Percentiles rank a stretch among this genome's conserved stretches.
Conservation (phyloP, 2,329 filamentous ascomycete genomes). For the Talaromyces albobiverticillius region DNA sequence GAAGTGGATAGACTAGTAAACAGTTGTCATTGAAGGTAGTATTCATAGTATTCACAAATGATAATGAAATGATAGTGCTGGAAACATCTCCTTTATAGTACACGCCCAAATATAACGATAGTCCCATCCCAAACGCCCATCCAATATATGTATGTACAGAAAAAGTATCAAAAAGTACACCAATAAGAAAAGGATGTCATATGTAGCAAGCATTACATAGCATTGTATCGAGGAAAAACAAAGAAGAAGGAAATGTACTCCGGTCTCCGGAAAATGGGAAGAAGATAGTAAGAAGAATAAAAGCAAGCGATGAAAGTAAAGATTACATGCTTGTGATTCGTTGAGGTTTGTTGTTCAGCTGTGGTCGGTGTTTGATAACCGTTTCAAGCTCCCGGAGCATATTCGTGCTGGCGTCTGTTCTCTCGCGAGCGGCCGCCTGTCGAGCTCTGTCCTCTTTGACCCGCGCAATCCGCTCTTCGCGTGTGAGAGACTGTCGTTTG, state of each 20-base stretch:
- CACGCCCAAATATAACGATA: too few relatives aligned
- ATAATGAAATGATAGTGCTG: too few relatives aligned
- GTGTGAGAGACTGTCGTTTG: slow-evolving; percentile 66
- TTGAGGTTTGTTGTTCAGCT: slow-evolving; percentile 34
- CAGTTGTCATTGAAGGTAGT: too few relatives aligned
- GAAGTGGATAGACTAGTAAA: too few relatives aligned
- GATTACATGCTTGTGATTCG: slow-evolving; percentile 44
- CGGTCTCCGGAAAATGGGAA: too few relatives aligned
- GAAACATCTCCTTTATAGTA: too few relatives aligned
- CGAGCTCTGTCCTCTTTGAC: slow-evolving; percentile 83
- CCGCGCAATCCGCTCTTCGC: slow-evolving; percentile 82
- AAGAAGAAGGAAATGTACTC: not conserved
- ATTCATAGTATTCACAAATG: too few relatives aligned
- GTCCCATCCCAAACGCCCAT: not conserved
- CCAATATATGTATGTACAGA: not conserved
- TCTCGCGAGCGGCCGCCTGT: slow-evolving; percentile 69
- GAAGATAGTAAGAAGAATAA: not conserved
- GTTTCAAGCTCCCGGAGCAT: slow-evolving; percentile 94
- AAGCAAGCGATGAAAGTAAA: not conserved
- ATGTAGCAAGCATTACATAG: not conserved
- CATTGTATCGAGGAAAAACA: not conserved
- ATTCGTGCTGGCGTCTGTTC: slow-evolving; percentile 75
- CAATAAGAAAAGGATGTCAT: not conserved
- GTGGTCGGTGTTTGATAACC: slow-evolving; percentile 65
- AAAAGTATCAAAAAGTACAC: not conserved